These are phyloP conservation scores for Tetrahymena malaccensis DNA, from an alignment of 73 alveolate species.

Conservation along the genomic window DNA sequence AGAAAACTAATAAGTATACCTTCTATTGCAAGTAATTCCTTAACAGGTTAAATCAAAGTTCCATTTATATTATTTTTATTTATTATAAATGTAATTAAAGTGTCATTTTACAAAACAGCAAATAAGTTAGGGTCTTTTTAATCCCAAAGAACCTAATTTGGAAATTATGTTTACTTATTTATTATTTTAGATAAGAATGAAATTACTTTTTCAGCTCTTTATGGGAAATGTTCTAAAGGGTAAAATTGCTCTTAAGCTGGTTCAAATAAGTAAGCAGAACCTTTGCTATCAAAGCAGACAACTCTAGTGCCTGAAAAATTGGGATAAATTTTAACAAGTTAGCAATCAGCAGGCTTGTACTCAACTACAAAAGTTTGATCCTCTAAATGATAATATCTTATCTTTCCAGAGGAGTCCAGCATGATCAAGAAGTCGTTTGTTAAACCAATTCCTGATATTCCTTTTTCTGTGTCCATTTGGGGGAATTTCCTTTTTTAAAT, in stretches of 20 bases:
- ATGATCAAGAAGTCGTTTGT: constrained; percentile 76
- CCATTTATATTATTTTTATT: constrained; percentile 76
- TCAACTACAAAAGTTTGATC: constrained; percentile 77
- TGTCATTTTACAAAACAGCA: constrained; percentile 66
- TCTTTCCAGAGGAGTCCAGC: constrained; percentile 75
- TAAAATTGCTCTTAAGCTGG: constrained; percentile 85
- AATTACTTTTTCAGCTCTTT: constrained; percentile 47
- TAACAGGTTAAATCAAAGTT: constrained; percentile 63
- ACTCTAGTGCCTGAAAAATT: constrained; percentile 77
- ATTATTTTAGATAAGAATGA: too few species aligned
- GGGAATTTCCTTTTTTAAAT: constrained; percentile 65
- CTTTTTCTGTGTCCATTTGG: constrained; percentile 76
- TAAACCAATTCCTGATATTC: constrained; percentile 71
- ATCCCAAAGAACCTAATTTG: constrained; percentile 73
- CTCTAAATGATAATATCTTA: constrained; percentile 71
- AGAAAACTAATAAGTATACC: constrained; percentile 4
- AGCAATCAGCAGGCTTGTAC: constrained; percentile 63
- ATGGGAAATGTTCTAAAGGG: constrained; percentile 58
- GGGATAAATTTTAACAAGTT: constrained; percentile 35
- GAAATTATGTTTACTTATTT: too few species aligned
- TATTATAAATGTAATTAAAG: constrained; percentile 62
- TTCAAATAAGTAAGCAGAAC: constrained; percentile 88
- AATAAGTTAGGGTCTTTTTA: constrained; percentile 76
- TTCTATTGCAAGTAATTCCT: constrained; percentile 71
- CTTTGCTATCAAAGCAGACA: constrained; percentile 83